Evolutionary conservation across 257 asterid species (phyloP).

Genomic region (Leonotis leonurus): DNA sequence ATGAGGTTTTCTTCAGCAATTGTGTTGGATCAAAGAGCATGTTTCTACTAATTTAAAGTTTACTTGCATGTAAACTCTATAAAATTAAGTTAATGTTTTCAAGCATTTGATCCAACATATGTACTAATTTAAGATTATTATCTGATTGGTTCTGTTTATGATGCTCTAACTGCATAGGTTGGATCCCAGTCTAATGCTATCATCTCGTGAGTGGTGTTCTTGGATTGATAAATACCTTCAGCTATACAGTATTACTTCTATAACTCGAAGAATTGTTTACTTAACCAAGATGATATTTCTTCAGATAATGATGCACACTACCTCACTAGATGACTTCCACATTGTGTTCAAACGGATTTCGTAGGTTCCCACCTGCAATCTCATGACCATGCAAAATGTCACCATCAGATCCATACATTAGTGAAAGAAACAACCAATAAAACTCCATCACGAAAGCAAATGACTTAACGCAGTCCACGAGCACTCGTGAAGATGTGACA

Average conservation of each 20-base stretch:
- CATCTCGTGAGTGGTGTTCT: neutral
- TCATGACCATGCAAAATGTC: neutral
- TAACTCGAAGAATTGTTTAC: neutral
- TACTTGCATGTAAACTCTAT: too few relatives aligned
- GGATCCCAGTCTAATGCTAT: too few relatives aligned
- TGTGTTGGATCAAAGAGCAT: too few relatives aligned
- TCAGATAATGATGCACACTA: neutral
- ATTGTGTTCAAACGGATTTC: neutral
- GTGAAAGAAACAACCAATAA: neutral
- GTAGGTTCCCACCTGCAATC: conserved; percentile 10
- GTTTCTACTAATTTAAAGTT: too few relatives aligned
- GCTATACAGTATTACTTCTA: neutral
- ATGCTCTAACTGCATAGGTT: too few relatives aligned
- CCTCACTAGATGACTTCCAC: neutral
- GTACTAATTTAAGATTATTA: too few relatives aligned
- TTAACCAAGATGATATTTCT: neutral
- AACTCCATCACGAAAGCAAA: neutral
- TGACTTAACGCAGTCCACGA: neutral
- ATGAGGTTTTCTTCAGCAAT: too few relatives aligned
- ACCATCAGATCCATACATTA: neutral
- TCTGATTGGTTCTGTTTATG: too few relatives aligned
- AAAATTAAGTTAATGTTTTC: too few relatives aligned
- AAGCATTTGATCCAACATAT: too few relatives aligned
- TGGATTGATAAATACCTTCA: neutral
- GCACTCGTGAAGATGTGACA: conserved; percentile 1